Conservation (phyloP, 495 filamentous ascomycete genomes). For the Patellaria atrata region DNA sequence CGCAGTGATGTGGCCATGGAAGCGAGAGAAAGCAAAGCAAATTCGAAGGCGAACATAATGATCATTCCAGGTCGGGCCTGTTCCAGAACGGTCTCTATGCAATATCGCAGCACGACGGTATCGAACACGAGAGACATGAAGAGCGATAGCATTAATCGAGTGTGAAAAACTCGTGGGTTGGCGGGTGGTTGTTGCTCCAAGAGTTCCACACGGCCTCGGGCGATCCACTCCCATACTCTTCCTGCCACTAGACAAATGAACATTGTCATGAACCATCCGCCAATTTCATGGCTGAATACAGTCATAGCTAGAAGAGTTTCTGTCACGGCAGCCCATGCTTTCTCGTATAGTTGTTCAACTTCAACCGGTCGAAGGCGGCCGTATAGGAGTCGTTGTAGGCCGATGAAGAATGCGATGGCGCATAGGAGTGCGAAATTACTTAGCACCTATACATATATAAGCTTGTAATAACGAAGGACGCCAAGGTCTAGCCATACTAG, state of each 20-base stretch:
- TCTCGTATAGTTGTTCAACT: conserved; percentile 92
- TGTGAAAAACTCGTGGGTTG: conserved; percentile 81
- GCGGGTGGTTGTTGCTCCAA: conserved; percentile 89
- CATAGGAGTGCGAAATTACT: conserved; percentile 73
- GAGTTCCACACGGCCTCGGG: conserved; percentile 83
- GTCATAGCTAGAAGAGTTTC: conserved; percentile 97
- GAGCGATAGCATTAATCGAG: conserved; percentile 64
- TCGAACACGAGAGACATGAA: conserved; percentile 64
- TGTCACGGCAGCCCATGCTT: conserved; percentile 91
- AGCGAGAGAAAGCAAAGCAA: conserved; percentile 67
- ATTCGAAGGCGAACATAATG: conserved; percentile 99
- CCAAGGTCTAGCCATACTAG: conserved; percentile 45
- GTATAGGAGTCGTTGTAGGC: conserved; percentile 79
- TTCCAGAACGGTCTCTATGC: conserved; percentile 64
- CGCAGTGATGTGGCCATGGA: conserved; percentile 65
- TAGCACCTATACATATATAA: conserved; percentile 39
- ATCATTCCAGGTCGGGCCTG: conserved; percentile 92
- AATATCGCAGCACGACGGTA: conserved; percentile 61
- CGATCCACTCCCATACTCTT: conserved; percentile 98
- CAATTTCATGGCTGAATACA: conserved; percentile 92
- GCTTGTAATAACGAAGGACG: neutral
- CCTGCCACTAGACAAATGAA: conserved; percentile 82
- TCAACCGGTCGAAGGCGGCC: conserved; percentile 85
- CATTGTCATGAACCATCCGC: conserved; percentile 89
- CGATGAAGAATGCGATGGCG: conserved; percentile 63